Evolutionary conservation across 148 eudicot species (phyloP), one percentile per base, ranked within the genome.

Genomic region (Rhododendron vialii): DNA sequence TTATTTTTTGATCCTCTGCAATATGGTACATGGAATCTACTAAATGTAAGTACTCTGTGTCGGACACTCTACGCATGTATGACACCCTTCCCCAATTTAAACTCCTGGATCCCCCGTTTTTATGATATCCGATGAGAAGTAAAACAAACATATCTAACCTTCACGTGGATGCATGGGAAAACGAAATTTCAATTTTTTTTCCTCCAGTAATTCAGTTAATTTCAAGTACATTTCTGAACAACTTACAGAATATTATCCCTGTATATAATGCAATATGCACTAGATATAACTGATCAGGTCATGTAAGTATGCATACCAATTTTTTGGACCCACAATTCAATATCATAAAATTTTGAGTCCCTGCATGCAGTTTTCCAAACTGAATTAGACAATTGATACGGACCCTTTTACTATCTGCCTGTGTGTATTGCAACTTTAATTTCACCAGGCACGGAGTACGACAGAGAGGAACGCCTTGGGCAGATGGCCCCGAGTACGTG

Each of bases 381-480:
- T 12, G 8, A 71, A 71, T 71, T 33, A 71, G 38, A 18, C 7
- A 71, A 71, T 28, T 30, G 76, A 28, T 30, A 71, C 38, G 0
- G 7, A 71, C 38, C 38, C 38, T 20, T 38, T 20, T 18, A 35
- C 1, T 36, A 75, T 75, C 47, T 36, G 18, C 45, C 12, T 75
- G n/a, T 28, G 10, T 24, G 43, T 51, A n/a, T 24, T 20, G 24
- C 35, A 65, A 63, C 43, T 5, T 28, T 20, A 50, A 43, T 28
- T 33, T 10, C 22, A 63, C 38, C 83, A 96, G 99, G 98, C 98
- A 96, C 83, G 99, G 98, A 84, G 33, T 96, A 47, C 92, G 91
- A 4, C 99, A 96, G 69, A 92, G 92, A 92, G 85, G 96, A 86
- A 93, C 93, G 2, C 98, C 98, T 80, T 96, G 99, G 99, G 98